phyloP scores from a whole-genome alignment of 768 basidiomycete genomes.

The Tephrocybe rancida region DNA sequence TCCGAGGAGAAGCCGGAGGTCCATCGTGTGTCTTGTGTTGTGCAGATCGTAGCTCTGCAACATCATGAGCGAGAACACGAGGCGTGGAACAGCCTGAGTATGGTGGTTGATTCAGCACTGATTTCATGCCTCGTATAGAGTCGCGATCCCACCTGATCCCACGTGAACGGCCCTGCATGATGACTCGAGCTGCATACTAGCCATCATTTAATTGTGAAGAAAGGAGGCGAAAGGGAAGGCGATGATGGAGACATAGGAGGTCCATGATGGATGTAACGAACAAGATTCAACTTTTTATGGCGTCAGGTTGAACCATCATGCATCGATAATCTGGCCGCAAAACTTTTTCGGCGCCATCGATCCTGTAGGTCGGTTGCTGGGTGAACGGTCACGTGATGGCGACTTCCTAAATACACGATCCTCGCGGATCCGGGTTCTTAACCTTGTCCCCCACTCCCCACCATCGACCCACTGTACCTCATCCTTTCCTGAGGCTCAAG shows the following conservation, averaged over 20 bases:
- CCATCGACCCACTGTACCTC: too few relatives aligned
- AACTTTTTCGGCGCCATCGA: constrained; percentile 3
- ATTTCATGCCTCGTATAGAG: too few relatives aligned
- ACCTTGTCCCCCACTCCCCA: too few relatives aligned
- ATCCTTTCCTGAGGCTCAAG: too few relatives aligned
- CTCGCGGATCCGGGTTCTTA: too few relatives aligned
- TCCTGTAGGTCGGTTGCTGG: neutral
- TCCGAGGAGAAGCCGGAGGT: neutral
- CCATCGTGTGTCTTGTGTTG: too few relatives aligned
- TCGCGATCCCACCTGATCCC: too few relatives aligned
- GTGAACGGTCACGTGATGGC: constrained; percentile 2
- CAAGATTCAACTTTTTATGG: neutral
- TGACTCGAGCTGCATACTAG: constrained; percentile 1
- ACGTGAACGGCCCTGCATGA: neutral
- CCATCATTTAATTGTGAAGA: neutral
- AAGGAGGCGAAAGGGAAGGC: too few relatives aligned
- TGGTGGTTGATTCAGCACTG: neutral
- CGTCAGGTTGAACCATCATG: neutral
- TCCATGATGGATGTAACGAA: neutral
- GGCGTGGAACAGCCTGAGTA: neutral
- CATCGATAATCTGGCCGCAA: constrained; percentile 7
- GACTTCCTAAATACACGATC: too few relatives aligned
- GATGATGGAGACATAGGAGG: too few relatives aligned
- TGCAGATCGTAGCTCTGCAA: too few relatives aligned
- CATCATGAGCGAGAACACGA: neutral